Conservation (phyloP, 75 land plant species). For the Picea sitchensis region DNA sequence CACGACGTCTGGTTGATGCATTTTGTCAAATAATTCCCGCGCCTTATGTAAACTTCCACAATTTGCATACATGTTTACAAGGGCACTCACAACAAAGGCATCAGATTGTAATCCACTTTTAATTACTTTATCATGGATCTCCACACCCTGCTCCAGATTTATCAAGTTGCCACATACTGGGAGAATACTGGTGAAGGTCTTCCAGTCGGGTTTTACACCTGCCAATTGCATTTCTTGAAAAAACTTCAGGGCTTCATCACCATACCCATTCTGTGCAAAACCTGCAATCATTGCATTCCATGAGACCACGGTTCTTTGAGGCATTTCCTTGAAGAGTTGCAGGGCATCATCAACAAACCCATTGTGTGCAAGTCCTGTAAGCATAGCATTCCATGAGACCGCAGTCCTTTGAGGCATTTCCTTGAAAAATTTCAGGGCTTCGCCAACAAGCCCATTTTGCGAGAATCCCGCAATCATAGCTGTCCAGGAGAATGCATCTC, state of each 20-base stretch:
- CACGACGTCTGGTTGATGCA: constrained; percentile 8
- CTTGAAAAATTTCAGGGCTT: neutral
- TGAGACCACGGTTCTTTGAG: too few species aligned
- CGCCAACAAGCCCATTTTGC: neutral
- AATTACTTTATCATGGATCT: constrained; percentile 25
- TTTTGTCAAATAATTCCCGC: constrained; percentile 35
- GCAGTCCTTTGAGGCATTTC: neutral
- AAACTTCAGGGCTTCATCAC: too few species aligned
- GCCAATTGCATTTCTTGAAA: constrained; percentile 6
- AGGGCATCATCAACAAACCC: too few species aligned
- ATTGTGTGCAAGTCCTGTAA: neutral
- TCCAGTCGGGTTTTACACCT: neutral
- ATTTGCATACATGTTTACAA: constrained; percentile 62
- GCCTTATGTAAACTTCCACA: constrained; percentile 46
- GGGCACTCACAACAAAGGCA: constrained; percentile 25
- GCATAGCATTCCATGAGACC: neutral
- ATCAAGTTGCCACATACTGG: constrained; percentile 19
- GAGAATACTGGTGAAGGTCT: neutral
- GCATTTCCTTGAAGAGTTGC: too few species aligned
- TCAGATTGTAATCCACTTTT: constrained; percentile 12
- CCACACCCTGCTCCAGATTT: constrained; percentile 36
- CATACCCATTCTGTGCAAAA: too few species aligned
- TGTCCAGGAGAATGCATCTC: neutral
- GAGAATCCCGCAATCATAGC: neutral
- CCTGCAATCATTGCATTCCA: too few species aligned